Evolutionary conservation across 306 rosid genomes (phyloP).

Genomic region (Geum urbanum): DNA sequence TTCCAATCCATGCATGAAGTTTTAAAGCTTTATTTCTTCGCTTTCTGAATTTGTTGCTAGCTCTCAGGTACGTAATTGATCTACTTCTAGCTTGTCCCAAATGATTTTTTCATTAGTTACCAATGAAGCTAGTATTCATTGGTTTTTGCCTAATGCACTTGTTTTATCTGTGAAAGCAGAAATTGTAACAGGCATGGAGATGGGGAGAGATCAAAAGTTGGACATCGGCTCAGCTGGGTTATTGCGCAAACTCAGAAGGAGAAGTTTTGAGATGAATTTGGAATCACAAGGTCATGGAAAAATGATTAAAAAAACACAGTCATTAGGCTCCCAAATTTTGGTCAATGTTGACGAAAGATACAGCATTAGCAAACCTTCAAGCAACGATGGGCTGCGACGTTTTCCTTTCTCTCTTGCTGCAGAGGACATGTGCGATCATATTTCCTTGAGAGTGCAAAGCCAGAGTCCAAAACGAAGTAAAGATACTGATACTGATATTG

Average conservation of each 20-base stretch:
- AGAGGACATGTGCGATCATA: conserved; percentile 15
- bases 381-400: not conserved
- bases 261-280: conserved; percentile 11
- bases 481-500: not conserved
- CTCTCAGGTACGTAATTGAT: conserved; percentile 3
- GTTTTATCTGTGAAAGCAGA: not conserved
- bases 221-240: not conserved
- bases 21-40: not conserved
- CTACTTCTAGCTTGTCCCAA: not conserved
- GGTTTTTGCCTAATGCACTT: not conserved
- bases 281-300: not conserved
- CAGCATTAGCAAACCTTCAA: not conserved
- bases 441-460: conserved; percentile 8
- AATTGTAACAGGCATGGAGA: not conserved
- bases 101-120: not conserved
- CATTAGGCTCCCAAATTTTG: conserved; percentile 3
- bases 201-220: not conserved
- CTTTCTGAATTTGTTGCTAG: not conserved
- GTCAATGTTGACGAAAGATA: not conserved
- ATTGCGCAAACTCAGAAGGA: not conserved
- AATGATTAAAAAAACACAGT: conserved; percentile 2
- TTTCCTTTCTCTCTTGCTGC: not conserved
- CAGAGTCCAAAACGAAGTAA: conserved; percentile 6
- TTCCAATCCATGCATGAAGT: not conserved
- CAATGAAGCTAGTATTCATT: not conserved